Percentiles rank a stretch among this genome's conserved stretches.
These are phyloP conservation scores for Pythium pyrilobum DNA, from an alignment of 352 stramenopile species.

Conservation along the genomic window DNA sequence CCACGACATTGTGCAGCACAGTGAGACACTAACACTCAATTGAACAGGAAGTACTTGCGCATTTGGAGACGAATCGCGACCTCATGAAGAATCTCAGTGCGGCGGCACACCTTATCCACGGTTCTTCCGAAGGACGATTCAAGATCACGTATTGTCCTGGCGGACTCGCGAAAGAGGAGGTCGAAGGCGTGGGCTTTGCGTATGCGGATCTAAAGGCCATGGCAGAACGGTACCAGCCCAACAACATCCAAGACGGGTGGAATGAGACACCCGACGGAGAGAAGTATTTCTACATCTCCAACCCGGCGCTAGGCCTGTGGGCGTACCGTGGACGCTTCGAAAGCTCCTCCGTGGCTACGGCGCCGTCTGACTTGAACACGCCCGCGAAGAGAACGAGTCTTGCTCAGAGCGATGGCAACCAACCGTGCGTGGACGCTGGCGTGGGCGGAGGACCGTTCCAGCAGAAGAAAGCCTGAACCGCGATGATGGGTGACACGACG, in stretches of 20 bases:
- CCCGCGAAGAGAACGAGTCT: conserved; percentile 23
- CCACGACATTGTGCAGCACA: not conserved
- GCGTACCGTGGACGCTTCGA: conserved; percentile 85
- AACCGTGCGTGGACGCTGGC: conserved; percentile 59
- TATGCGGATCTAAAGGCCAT: conserved; percentile 88
- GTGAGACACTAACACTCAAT: not conserved
- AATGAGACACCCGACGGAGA: conserved; percentile 79
- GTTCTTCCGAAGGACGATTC: conserved; percentile 96
- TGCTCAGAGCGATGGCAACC: conserved; percentile 33
- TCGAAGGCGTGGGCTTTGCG: conserved; percentile 92
- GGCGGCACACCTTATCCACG: conserved; percentile 96
- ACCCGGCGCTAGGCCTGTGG: conserved; percentile 96
- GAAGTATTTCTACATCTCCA: conserved; percentile 96
- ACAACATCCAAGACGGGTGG: conserved; percentile 90
- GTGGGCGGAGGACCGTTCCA: conserved; percentile 75
- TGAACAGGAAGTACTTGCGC: conserved; percentile 85
- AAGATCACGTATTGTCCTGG: conserved; percentile 92
- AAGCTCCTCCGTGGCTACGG: conserved; percentile 26
- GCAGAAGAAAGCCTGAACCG: conserved; percentile 9
- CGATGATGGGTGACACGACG: too few species aligned
- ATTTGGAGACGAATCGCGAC: conserved; percentile 89
- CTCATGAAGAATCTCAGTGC: conserved; percentile 95
- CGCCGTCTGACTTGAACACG: not conserved
- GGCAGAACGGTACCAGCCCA: conserved; percentile 75
- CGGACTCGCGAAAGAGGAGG: conserved; percentile 88